Base-by-base conservation (phyloP, 805 yeast species). In the Saccharomycopsis sp. region DNA sequence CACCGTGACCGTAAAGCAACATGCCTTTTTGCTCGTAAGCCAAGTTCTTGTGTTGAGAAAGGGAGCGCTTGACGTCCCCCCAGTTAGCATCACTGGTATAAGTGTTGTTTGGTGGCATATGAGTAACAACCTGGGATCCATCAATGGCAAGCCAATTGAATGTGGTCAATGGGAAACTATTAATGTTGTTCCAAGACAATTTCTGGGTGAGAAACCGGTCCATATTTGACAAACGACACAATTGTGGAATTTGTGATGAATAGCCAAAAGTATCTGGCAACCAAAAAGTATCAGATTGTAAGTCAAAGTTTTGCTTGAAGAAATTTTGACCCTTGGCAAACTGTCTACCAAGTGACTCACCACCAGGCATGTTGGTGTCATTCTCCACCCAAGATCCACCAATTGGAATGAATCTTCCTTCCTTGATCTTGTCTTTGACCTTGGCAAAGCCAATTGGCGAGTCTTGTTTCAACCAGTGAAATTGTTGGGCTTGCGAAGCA, bases 351-450 rank as follows among this genome's bases (percentile, higher is more conserved):
- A 89, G 65, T 0, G 95, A 80, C 60, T 89, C 98, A 33, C 97
- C 96, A 48, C 74, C 67, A n/a, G 98, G 98, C 63, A 89, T 68
- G 60, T 89, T 89, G 8, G 97, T 89, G 58, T 89, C 98, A 58
- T 86, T 80, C 61, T 89, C 98, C 32, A 92, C 97, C 97, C 97
- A 89, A 0, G 96, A 77, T 4, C 98, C 98, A 39, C 98, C 98
- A 46, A 92, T 73, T 8, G 95, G 94, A 36, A 88, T 68, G 53
- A 89, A 89, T 50, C 82, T 80, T 39, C 83, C 82, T 16, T 74
- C 73, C 36, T 71, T 65, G 41, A 80, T 79, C 21, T 75, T 72
- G 25, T 59, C 48, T 50, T 82, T 70, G 29, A 84, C 67, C 41
- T 75, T 69, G 21, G 65, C 59, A 52, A 76, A 86, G 33, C 85